Conservation (phyloP, 2,329 filamentous ascomycete species). For the Colletotrichum camelliae region DNA sequence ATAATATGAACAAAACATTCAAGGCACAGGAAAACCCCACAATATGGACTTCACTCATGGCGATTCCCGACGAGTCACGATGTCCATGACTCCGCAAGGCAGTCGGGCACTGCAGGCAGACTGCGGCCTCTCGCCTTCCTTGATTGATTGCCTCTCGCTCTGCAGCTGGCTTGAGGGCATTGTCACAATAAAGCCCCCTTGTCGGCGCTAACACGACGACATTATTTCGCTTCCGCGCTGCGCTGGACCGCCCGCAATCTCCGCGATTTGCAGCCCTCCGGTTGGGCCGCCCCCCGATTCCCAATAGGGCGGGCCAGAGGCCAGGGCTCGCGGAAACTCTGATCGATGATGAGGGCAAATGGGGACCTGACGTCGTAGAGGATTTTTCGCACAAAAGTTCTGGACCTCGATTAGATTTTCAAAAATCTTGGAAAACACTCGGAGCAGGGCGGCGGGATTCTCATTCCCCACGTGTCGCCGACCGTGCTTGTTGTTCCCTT, state of each 20-base stretch:
- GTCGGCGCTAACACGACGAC: neutral
- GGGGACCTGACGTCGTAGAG: neutral
- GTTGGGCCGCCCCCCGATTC: neutral
- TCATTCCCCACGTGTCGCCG: conserved; percentile 3
- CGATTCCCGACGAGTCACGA: neutral
- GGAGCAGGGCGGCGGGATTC: neutral
- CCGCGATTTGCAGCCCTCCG: conserved; percentile 2
- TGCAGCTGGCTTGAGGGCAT: neutral
- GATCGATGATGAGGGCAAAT: neutral
- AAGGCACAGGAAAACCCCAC: neutral
- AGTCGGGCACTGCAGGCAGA: neutral
- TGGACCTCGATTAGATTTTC: neutral
- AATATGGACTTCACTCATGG: neutral
- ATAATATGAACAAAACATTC: neutral
- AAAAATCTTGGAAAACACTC: neutral
- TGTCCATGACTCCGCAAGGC: neutral
- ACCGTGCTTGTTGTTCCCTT: conserved; percentile 3
- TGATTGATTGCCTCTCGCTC: neutral
- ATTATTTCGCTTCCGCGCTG: conserved; percentile 19
- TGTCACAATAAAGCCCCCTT: neutral
- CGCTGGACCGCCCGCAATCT: conserved; percentile 15
- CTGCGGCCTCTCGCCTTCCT: neutral
- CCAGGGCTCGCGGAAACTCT: neutral
- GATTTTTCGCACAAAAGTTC: neutral
- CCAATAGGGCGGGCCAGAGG: neutral